A percentile compares a stretch with the other conserved stretches of the same genome.
phyloP scores from a whole-genome alignment of 2,329 filamentous ascomycete genomes.

The Berkeleyomyces rouxiae region DNA sequence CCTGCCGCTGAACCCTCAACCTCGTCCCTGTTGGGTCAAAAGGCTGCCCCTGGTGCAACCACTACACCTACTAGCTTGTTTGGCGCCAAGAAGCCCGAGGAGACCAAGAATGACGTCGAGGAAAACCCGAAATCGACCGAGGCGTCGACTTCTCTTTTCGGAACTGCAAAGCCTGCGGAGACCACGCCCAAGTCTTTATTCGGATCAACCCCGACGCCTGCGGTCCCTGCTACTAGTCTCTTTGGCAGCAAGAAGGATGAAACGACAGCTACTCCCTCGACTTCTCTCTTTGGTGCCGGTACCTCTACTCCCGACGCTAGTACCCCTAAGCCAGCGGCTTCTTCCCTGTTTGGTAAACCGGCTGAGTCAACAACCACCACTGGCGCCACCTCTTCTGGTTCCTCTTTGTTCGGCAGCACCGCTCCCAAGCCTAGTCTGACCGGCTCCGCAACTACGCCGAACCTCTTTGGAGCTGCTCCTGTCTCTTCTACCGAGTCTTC shows the following conservation, averaged over 20 bases:
- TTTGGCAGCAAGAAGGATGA: slow-evolving; percentile 10
- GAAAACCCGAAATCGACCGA: slow-evolving; percentile 15
- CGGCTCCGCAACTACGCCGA: slow-evolving; percentile 4
- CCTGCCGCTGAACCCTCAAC: slow-evolving; percentile 19
- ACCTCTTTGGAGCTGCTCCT: slow-evolving; percentile 12
- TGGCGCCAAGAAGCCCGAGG: slow-evolving; percentile 20
- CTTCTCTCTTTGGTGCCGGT: not conserved
- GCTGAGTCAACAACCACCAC: not conserved
- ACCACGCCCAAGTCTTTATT: slow-evolving; percentile 12
- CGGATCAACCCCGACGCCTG: not conserved
- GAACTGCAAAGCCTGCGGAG: slow-evolving; percentile 4
- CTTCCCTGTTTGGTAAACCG: slow-evolving; percentile 3
- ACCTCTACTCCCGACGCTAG: not conserved
- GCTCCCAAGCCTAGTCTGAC: slow-evolving; percentile 3
- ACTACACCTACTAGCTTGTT: slow-evolving; percentile 23
- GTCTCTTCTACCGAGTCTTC: slow-evolving; percentile 18
- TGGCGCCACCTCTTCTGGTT: not conserved
- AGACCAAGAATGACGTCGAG: not conserved
- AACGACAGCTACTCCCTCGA: not conserved
- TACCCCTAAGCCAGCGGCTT: not conserved
- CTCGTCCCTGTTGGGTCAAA: slow-evolving; percentile 17
- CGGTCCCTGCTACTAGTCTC: slow-evolving; percentile 9
- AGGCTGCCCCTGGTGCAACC: slow-evolving; percentile 22
- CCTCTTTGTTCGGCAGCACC: slow-evolving; percentile 3
- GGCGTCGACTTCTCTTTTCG: slow-evolving; percentile 16